Percentiles rank a stretch among this genome's conserved stretches.
Evolutionary conservation across 805 yeast genomes (phyloP).

Genomic region (Lachancea kluyveri): DNA sequence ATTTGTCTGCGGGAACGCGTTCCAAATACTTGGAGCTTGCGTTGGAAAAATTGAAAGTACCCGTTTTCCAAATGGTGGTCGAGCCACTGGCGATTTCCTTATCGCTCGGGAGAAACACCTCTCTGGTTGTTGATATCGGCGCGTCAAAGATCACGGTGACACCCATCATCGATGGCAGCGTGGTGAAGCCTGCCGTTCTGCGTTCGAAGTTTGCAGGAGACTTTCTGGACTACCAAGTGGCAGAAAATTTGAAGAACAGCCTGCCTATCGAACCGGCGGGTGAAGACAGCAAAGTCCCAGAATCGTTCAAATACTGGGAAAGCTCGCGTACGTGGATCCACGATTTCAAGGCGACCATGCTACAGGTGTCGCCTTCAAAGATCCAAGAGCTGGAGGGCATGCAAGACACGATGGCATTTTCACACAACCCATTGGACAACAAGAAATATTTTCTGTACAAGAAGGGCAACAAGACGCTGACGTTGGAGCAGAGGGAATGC

Average conservation of each 20-base stretch:
- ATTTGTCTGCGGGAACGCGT: conserved; percentile 32
- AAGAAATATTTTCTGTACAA: conserved; percentile 19
- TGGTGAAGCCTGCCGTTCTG: conserved; percentile 56
- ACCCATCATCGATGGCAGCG: conserved; percentile 70
- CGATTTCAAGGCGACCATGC: conserved; percentile 26
- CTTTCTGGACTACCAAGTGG: conserved; percentile 61
- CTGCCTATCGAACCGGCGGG: conserved; percentile 2
- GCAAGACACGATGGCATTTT: conserved; percentile 6
- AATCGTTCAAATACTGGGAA: conserved; percentile 19
- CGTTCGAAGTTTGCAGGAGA: conserved; percentile 81
- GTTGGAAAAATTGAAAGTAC: conserved; percentile 68
- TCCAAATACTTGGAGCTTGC: conserved; percentile 66
- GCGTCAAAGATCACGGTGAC: conserved; percentile 63
- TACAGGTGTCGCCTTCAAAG: conserved; percentile 18
- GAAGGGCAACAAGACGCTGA: conserved; percentile 15
- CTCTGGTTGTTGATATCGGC: conserved; percentile 78
- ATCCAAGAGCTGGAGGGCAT: conserved; percentile 10
- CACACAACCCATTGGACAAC: conserved; percentile 7
- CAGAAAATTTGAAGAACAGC: conserved; percentile 37
- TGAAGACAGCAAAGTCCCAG: conserved; percentile 2
- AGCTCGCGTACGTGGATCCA: conserved; percentile 26
- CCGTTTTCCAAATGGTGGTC: conserved; percentile 68
- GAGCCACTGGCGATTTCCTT: conserved; percentile 73
- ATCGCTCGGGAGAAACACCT: conserved; percentile 71
- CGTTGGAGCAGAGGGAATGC: conserved; percentile 22